Conservation (phyloP, 2,329 filamentous ascomycete species). For the Stemphylium beticola region DNA sequence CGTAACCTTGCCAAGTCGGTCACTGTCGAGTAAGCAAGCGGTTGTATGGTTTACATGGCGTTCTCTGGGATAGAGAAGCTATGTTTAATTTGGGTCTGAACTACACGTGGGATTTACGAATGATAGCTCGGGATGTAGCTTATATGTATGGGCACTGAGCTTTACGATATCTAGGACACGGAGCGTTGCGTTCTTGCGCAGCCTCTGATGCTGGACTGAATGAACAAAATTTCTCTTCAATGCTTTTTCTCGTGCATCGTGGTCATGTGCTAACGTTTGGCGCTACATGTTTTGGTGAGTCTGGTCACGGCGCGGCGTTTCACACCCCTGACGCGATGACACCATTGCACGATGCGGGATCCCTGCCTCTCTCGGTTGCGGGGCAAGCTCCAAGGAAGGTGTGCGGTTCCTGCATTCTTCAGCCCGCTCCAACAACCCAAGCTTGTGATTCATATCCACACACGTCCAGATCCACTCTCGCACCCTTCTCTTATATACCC, state of each 20-base stretch:
- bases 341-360: slow-evolving; percentile 13
- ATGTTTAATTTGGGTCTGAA: slow-evolving; percentile 32
- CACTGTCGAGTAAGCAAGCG: slow-evolving; percentile 81
- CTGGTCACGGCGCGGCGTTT: slow-evolving; percentile 1
- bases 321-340: slow-evolving; percentile 20
- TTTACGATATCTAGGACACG: slow-evolving; percentile 26
- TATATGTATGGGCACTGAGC: slow-evolving; percentile 16
- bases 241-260: background rate
- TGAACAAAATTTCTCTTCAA: slow-evolving; percentile 21
- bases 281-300: background rate
- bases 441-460: background rate
- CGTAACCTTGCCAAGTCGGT: slow-evolving; percentile 99
- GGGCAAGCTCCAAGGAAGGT: slow-evolving; percentile 15
- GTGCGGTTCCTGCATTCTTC: slow-evolving; percentile 37
- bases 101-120: slow-evolving; percentile 28
- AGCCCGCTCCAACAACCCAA: slow-evolving; percentile 11
- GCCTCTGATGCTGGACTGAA: slow-evolving; percentile 20
- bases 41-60: slow-evolving; percentile 20
- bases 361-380: slow-evolving; percentile 22
- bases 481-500: background rate
- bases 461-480: background rate
- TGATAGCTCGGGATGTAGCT: slow-evolving; percentile 30
- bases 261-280: background rate
- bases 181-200: slow-evolving; percentile 18
- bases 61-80: slow-evolving; percentile 22